Conservation (phyloP, 805 yeast genomes). For the Groenewaldozyma salmanticensis region DNA sequence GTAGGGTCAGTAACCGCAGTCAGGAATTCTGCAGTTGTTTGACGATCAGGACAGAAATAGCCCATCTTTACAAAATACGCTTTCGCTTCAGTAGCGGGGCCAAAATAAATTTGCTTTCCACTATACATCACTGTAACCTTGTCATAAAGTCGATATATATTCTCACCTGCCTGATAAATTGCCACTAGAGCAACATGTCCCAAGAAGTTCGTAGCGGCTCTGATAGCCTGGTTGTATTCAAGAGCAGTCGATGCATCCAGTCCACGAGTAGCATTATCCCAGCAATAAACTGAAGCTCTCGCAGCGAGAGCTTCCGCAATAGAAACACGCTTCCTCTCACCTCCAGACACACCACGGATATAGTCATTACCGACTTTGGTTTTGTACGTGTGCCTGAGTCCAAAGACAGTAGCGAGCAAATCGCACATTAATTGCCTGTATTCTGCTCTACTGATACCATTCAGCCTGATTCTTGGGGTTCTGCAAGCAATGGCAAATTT, state of each 20-base stretch:
- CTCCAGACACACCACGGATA: slow-evolving; percentile 72
- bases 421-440: slow-evolving; percentile 42
- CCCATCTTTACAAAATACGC: slow-evolving; percentile 57
- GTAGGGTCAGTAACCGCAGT: slow-evolving; percentile 61
- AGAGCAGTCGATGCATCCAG: slow-evolving; percentile 77
- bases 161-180: slow-evolving; percentile 60
- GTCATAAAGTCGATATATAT: slow-evolving; percentile 54
- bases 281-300: slow-evolving; percentile 54
- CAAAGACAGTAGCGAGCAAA: slow-evolving; percentile 44
- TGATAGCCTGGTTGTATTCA: slow-evolving; percentile 59
- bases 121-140: slow-evolving; percentile 50
- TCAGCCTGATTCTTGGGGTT: slow-evolving; percentile 48
- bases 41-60: slow-evolving; percentile 51
- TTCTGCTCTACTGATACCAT: slow-evolving; percentile 37
- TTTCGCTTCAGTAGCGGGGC: slow-evolving; percentile 46
- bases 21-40: slow-evolving; percentile 61
- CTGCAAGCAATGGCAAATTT: slow-evolving; percentile 60
- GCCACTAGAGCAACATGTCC: slow-evolving; percentile 55
- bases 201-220: slow-evolving; percentile 47
- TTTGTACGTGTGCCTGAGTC: slow-evolving; percentile 48
- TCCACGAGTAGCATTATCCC: slow-evolving; percentile 84
- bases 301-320: slow-evolving; percentile 67
- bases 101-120: slow-evolving; percentile 57
- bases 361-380: slow-evolving; percentile 55
- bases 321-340: slow-evolving; percentile 78